phyloP scores from a whole-genome alignment of 176 grass and related monocot species.

The Oryza punctata region DNA sequence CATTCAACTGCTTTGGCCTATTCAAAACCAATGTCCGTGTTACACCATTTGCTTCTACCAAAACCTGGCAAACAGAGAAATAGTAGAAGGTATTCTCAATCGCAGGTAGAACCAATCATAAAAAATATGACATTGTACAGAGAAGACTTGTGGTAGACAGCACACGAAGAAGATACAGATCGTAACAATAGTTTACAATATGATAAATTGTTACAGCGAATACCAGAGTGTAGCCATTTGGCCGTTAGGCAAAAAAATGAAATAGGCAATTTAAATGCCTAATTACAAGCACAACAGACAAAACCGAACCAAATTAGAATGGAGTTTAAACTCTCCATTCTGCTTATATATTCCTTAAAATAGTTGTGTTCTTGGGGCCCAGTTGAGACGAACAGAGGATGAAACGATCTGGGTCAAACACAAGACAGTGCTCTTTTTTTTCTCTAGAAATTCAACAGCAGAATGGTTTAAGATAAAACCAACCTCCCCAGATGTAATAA shows the following conservation, averaged over 20 bases:
- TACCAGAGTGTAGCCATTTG: background rate
- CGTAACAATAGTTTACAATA: background rate
- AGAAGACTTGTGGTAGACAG: background rate
- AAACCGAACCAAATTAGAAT: background rate
- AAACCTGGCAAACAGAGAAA: slow-evolving; percentile 53
- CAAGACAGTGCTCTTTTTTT: background rate
- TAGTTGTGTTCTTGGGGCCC: no score
- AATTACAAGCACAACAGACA: background rate
- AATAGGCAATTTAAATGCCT: background rate
- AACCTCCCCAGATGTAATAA: no score
- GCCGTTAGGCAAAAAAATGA: background rate
- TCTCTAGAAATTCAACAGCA: background rate
- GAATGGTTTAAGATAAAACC: no score
- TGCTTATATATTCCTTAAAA: background rate
- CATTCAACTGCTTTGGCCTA: slow-evolving; percentile 87
- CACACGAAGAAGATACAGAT: background rate
- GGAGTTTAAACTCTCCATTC: background rate
- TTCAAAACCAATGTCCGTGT: slow-evolving; percentile 82
- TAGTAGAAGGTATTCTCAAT: background rate
- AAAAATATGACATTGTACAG: background rate
- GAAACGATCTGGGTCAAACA: background rate
- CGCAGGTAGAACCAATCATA: slow-evolving; percentile 9
- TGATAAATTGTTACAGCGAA: background rate
- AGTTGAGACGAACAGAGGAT: background rate
- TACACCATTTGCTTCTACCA: slow-evolving; percentile 73